Evolutionary conservation across 2,329 filamentous ascomycete genomes (phyloP), one percentile per base, ranked within the genome.

Genomic region (Alternaria metachromatica): DNA sequence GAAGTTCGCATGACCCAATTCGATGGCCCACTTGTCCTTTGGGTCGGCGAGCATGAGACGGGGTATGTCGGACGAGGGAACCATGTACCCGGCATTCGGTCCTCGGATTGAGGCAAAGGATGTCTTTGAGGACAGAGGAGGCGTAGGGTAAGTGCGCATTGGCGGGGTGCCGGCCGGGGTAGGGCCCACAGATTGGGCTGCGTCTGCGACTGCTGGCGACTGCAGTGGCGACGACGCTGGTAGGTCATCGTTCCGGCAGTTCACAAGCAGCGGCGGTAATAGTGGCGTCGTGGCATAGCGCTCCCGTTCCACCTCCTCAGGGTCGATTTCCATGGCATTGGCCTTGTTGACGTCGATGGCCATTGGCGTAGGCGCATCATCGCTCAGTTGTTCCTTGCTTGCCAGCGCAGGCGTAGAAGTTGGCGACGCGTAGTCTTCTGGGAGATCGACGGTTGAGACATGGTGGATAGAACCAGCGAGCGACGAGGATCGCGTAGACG

Each of bases 1-100:
- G 78, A 96, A 97, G 82, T 98, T 97, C 68, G 94, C 94, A 77
- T 98, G 94, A 26, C 95, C 95, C 13, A 98, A 87, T 60, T 89
- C 89, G 74, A 91, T 88, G 1, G 92, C 91, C 95, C 95, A 97
- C 69, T 90, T 89, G 76, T 97, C 93, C 54, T 89, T 85, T 6
- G 90, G 88, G 74, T 97, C 93, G 30, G 78, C 76, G n/a, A 88
- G 82, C 58, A 90, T 82, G 66, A 94, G 88, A 5, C 87, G 86
- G 5, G 89, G 87, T 15, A 91, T 87, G 25, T 89, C 87, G 5
- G 82, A 77, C 43, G 83, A 81, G 5, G 87, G 84, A 37, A 86
- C 82, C 62, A 73, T 62, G 60, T 74, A 83, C 53, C 80, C 82
- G 44, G 83, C 80, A 33, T 85, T 76, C 30, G 74, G 67, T 51